Conservation (phyloP, 1,284 basidiomycete genomes). For the Meripilus lineatus region DNA sequence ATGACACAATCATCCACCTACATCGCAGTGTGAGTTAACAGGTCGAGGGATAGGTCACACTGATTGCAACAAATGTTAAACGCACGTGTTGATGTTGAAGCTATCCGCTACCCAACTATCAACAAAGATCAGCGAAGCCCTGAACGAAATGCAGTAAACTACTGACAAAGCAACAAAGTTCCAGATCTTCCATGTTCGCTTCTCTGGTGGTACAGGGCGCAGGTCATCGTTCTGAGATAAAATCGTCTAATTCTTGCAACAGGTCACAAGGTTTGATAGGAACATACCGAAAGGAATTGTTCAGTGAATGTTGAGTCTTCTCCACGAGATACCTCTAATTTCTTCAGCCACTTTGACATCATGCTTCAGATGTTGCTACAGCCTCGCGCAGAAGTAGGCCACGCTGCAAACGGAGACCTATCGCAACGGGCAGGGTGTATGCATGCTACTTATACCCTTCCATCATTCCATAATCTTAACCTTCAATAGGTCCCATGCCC, state of each 20-base stretch:
- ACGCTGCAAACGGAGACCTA: too few species aligned
- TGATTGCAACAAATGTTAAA: slow-evolving; percentile 15
- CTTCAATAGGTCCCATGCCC: too few species aligned
- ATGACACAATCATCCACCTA: slow-evolving; percentile 73
- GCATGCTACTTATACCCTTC: too few species aligned
- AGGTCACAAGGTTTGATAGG: slow-evolving; percentile 15
- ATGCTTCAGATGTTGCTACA: too few species aligned
- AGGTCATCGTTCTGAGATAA: slow-evolving; percentile 56
- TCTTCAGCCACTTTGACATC: too few species aligned
- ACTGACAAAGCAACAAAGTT: slow-evolving; percentile 65
- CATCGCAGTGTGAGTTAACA: slow-evolving; percentile 7
- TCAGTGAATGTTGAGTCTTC: slow-evolving; percentile 22
- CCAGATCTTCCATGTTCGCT: slow-evolving; percentile 54
- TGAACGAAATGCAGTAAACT: background rate
- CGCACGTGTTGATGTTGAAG: slow-evolving; percentile 79
- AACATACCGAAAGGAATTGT: slow-evolving; percentile 23
- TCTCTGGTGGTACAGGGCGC: slow-evolving; percentile 50
- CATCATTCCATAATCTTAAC: too few species aligned
- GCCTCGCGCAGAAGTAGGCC: too few species aligned
- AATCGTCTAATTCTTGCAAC: background rate
- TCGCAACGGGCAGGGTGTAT: too few species aligned
- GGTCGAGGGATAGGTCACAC: slow-evolving; percentile 7
- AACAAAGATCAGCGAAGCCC: slow-evolving; percentile 1
- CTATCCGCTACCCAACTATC: slow-evolving; percentile 75
- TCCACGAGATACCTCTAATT: slow-evolving; percentile 19